Evolutionary conservation across 225 moss, liverwort and hornwort genomes (phyloP), one percentile per base, ranked within the genome.

Genomic region (Ulota crispa): DNA sequence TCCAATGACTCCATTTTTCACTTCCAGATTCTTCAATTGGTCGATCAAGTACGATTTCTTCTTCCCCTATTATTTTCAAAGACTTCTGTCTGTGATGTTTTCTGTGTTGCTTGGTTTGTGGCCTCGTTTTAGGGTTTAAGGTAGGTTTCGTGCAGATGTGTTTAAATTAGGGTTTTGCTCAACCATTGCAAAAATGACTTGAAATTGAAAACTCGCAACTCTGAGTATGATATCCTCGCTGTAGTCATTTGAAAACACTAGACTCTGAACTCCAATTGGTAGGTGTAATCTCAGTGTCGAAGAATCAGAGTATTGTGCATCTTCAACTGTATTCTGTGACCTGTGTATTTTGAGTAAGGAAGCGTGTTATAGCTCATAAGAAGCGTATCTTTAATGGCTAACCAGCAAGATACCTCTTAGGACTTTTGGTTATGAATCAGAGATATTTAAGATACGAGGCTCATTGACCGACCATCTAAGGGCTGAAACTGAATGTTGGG

Each of bases 1-100:
- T 90, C 83, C 52, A 89, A 95, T 42, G 95, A 95, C 67, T 84
- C 92, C 34, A 89, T 89, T 21, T 90, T 95, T 41, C 93, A 95
- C 86, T 98, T 98, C 71, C 98, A 98, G 78, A 89, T 98, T 60
- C 78, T 98, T 32, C 94, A 88, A 26, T 73, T 95, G 64, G 86
- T 90, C 2, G 88, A 94, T 70, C 95, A 97, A 93, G 97, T 94
- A 28, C 8, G 39, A 39, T 10, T 2, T 39, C 39, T 9, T 39
- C n/a, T n/a, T n/a, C n/a, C n/a, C n/a, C n/a, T n/a, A n/a, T n/a
- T n/a, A n/a, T n/a, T n/a, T n/a, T n/a, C n/a, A n/a, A n/a, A n/a
- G n/a, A n/a, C n/a, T n/a, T n/a, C n/a, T 39, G 9, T 2, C 39
- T 47, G 18, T 50, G 50, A 50, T 50, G 18, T 16, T 18, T 39